Conservation (phyloP, 805 yeast species). For the Starmerella geochares region DNA sequence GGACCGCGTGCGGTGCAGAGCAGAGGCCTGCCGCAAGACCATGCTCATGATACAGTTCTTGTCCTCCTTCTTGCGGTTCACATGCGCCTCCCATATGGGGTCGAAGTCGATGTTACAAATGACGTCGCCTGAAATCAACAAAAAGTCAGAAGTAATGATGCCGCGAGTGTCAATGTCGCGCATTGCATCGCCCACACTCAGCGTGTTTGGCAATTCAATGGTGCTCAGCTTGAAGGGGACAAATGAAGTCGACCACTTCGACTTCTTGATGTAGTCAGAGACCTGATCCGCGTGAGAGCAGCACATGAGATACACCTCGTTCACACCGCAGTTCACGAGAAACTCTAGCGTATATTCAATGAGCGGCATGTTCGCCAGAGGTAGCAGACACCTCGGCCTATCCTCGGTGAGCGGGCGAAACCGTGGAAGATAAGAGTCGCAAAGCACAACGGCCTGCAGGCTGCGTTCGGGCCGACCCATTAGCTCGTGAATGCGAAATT, state of each 20-base stretch:
- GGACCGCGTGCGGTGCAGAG: constrained; percentile 76
- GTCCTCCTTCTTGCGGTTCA: constrained; percentile 58
- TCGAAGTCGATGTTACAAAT: constrained; percentile 82
- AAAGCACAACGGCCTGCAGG: constrained; percentile 85
- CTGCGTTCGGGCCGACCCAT: constrained; percentile 21
- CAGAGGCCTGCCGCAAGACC: constrained; percentile 79
- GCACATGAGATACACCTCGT: constrained; percentile 83
- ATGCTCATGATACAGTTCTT: constrained; percentile 89
- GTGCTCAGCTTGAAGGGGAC: constrained; percentile 77
- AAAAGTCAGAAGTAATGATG: constrained; percentile 77
- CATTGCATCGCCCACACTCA: constrained; percentile 96
- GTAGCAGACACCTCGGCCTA: constrained; percentile 82
- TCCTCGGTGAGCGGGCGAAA: constrained; percentile 85
- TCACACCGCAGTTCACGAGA: constrained; percentile 78
- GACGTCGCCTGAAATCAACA: constrained; percentile 87
- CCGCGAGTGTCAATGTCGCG: constrained; percentile 89
- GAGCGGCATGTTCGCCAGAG: constrained; percentile 85
- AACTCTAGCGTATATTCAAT: constrained; percentile 92
- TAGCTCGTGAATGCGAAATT: neutral
- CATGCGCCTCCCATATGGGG: constrained; percentile 63
- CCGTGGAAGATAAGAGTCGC: constrained; percentile 85
- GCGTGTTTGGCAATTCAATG: constrained; percentile 70
- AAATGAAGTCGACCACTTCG: constrained; percentile 37
- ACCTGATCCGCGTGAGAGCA: constrained; percentile 84
- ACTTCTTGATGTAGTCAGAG: constrained; percentile 59